Evolutionary conservation across 371 early-diverging fungal species (phyloP), one percentile per base, ranked within the genome.

Genomic region (Fennellomyces sp.): DNA sequence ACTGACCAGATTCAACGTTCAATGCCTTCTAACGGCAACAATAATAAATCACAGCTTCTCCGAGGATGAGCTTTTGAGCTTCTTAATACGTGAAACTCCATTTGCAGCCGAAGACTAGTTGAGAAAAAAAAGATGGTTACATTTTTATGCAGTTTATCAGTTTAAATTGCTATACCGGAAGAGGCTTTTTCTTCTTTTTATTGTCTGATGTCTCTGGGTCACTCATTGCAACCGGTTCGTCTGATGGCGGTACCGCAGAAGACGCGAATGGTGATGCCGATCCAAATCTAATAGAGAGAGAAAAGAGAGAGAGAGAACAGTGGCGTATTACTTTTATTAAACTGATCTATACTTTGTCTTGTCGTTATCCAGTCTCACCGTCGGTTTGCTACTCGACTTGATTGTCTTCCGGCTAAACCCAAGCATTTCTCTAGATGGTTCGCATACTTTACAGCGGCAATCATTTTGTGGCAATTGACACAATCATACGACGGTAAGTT

Each of bases 381-480:
- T 72, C 87, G 64, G 61, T 78, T 85, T 5, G 86, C 87, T 11
- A 84, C 85, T 33, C 91, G 69, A 54, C 86, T 82, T 2, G 88
- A 84, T 19, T 79, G 72, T 65, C 93, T 72, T 50, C 94, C 89
- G 23, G 90, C 84, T 30, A 95, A 66, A 2, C 94, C 94, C 52
- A 95, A 75, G 72, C 96, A 95, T 61, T 94, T 94, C 71, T 94
- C 94, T 53, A 95, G 71, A 72, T 94, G 94, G 21, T 93, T 84
- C 1, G 94, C 94, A 65, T 91, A 95, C 60, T 94, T 78, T 29
- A 85, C 80, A 13, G 93, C 85, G n/a, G 94, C 91, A 69, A 85
- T 91, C 27, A 79, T 69, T 31, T 84, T 83, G 58, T 83, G 80
- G 75, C 96, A 95, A 65, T 86, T 88, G 19, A 86, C 86, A 65